Evolutionary conservation across 1,284 basidiomycete genomes (phyloP), one percentile per base, ranked within the genome.

Genomic region (Tilletia indica): DNA sequence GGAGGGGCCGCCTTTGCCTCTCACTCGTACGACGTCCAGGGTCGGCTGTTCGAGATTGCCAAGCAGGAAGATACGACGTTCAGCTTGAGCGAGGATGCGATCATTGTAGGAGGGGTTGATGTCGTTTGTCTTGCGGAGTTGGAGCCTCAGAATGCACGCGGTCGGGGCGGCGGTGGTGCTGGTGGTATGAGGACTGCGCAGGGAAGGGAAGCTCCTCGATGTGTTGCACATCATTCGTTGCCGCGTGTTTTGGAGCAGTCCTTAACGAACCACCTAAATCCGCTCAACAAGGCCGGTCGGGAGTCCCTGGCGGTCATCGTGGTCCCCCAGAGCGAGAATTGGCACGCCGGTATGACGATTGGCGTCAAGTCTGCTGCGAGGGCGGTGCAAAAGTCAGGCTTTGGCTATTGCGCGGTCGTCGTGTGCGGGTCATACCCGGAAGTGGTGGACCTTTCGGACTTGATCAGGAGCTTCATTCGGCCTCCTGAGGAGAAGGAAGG

Each of bases 251-350:
- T 73, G 49, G 69, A 73, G 36, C 34, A 51, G 14, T 45, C 56
- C 25, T 19, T 71, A 9, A 31, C 25, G 12, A 48, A 48, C 21
- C 49, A 68, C 42, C 49, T 68, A 5, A 69, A 49, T 38, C 72
- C 72, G 3, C 69, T 73, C 72, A 73, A 73, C 45, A 67, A 49
- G 61, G 67, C 72, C 16, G 68, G 70, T 54, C 45, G 49, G 45
- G 25, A 58, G 8, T 39, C 47, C 12, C 39, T 66, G n/a, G 72
- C 70, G 11, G 58, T 73, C n/a, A 58, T 73, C 8, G 56, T 73
- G 12, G 36, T 68, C 9, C 38, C 36, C 6, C 19, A 42, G 2
- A 49, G 38, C 8, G 72, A 16, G 6, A 16, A 36, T 14, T 56
- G 25, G 56, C 38, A 68, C 21, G 56, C 25, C 16, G 69, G 51